Evolutionary conservation across 2,329 filamentous ascomycete species (phyloP), one percentile per base, ranked within the genome.

Genomic region (Sclerotinia sclerotiorum): DNA sequence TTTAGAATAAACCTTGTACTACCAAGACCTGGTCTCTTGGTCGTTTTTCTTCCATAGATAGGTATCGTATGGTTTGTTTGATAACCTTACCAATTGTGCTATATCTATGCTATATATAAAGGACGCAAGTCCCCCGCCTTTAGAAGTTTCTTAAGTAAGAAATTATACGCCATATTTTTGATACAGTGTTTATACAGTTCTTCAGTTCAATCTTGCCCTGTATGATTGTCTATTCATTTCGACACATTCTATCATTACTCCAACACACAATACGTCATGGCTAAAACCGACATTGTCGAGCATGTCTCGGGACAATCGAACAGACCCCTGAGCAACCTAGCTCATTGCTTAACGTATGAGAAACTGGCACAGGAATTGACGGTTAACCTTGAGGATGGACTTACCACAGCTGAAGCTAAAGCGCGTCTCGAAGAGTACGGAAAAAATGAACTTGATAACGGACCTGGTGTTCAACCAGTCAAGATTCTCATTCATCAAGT

Each of bases 401-500:
- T 91, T 54, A 83, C 82, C 0, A 76, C 80, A 5, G 77, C 77
- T 1, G 87, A 90, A 70, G 87, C 85, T 24, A 81, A 82, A 71
- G 74, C 76, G 13, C 83, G 88, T 29, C 79, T 89, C 1, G 81
- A 84, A 35, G 78, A 85, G 58, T 84, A 85, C 78, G 88, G 88
- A 5, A 78, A 80, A 21, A 91, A 91, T 72, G 84, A 90, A 69
- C 83, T 91, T 15, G 86, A 87, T 64, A 85, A 88, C 58, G 83
- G 81, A 8, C 80, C 84, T 65, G 85, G 85, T 11, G 88, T 91
- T 29, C 85, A 85, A 67, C 83, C 86, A 39, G 72, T 84, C 67
- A 88, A 89, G 75, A 90, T 91, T 70, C 79, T 91, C 29, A 80
- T 90, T 61, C 82, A 84, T 44, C 88, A 91, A 75, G 81, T 91